These are phyloP conservation scores for Fusarium dlaminii DNA, from an alignment of 2,329 filamentous ascomycete genomes.

Conservation along the genomic window DNA sequence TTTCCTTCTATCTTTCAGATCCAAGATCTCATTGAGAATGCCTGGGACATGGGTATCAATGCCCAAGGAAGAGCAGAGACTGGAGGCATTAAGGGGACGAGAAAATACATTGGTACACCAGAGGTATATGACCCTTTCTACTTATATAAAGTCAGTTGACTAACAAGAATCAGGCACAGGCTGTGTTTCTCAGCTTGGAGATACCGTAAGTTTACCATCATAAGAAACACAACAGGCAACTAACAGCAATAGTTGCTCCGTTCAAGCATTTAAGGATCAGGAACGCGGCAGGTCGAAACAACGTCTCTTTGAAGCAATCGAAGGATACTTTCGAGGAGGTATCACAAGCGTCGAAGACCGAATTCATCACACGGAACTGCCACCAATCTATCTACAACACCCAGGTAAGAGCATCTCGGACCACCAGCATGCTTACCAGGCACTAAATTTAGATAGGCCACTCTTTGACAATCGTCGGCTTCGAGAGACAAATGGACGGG, in stretches of 20 bases:
- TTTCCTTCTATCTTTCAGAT: constrained; percentile 83
- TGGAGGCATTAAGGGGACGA: constrained; percentile 84
- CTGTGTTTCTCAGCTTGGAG: constrained; percentile 75
- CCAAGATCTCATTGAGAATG: constrained; percentile 86
- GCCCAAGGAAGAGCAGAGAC: constrained; percentile 79
- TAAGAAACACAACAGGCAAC: background rate
- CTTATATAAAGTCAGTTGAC: background rate
- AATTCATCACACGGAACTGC: constrained; percentile 76
- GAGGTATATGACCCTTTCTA: constrained; percentile 66
- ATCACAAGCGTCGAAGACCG: constrained; percentile 51
- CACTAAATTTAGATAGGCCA: constrained; percentile 66
- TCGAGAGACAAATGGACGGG: constrained; percentile 75
- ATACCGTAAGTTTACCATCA: constrained; percentile 64
- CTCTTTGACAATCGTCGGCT: constrained; percentile 88
- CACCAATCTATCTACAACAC: constrained; percentile 92
- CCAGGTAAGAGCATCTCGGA: constrained; percentile 60
- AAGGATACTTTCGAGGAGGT: constrained; percentile 76
- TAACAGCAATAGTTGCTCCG: constrained; percentile 62
- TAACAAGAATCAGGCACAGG: constrained; percentile 69
- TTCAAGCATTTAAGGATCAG: constrained; percentile 66
- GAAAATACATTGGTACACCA: constrained; percentile 94
- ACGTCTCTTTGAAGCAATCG: constrained; percentile 72
- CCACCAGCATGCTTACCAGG: background rate
- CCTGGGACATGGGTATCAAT: constrained; percentile 90
- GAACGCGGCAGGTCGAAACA: constrained; percentile 56